Percentiles rank a stretch among this genome's conserved stretches.
Evolutionary conservation across 352 stramenopile genomes (phyloP).

Genomic region (Globisporangium splendens): DNA sequence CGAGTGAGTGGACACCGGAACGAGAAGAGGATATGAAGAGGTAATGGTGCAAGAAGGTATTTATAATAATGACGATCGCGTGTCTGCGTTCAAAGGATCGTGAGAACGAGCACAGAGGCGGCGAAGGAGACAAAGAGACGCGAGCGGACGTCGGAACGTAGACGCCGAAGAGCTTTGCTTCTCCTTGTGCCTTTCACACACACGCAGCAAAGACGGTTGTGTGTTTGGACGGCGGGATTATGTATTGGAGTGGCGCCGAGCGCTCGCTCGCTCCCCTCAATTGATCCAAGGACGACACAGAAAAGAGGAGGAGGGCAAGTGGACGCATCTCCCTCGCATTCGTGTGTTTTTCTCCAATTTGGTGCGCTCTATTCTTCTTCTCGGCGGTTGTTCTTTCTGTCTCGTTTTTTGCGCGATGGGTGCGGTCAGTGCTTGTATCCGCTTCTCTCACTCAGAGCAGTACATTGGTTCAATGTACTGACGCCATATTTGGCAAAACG

Average conservation of each 20-base stretch:
- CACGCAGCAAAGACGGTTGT: background rate
- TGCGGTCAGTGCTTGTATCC: slow-evolving; percentile 1
- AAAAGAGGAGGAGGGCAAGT: too few relatives aligned
- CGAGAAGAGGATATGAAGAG: background rate
- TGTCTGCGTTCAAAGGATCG: too few relatives aligned
- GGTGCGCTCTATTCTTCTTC: background rate
- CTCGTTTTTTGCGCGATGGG: background rate
- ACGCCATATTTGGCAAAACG: background rate
- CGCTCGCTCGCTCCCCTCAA: too few relatives aligned
- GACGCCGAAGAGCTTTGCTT: background rate
- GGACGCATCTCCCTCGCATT: background rate
- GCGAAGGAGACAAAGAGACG: background rate
- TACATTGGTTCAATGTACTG: background rate
- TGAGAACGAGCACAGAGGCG: too few relatives aligned
- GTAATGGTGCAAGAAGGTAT: background rate
- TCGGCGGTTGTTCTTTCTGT: background rate
- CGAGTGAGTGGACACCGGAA: background rate
- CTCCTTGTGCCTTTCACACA: background rate
- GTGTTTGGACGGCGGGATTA: background rate
- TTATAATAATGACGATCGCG: background rate
- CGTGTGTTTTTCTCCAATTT: background rate
- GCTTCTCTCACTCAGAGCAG: background rate
- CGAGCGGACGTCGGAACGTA: background rate
- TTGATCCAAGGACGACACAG: too few relatives aligned
- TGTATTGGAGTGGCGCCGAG: too few relatives aligned